phyloP scores from a whole-genome alignment of 2,329 filamentous ascomycete species.

The Raffaelea arxii region DNA sequence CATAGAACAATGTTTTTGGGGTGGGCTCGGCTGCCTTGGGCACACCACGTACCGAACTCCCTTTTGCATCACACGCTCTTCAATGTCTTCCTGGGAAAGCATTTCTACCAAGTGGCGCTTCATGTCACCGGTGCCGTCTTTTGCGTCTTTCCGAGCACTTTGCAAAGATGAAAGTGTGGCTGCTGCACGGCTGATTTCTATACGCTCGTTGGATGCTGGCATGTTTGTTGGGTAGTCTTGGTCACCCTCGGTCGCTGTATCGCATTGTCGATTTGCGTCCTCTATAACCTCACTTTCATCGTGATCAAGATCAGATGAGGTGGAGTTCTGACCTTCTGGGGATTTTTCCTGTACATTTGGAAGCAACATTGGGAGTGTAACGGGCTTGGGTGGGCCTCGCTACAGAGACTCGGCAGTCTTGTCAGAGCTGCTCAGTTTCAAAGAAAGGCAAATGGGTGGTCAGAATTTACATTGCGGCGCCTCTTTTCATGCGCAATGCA shows the following conservation, averaged over 20 bases:
- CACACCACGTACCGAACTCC: no score
- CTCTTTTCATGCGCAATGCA: conserved; percentile 11
- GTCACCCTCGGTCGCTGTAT: background rate
- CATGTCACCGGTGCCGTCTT: conserved; percentile 1
- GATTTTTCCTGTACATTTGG: background rate
- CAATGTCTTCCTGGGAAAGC: conserved; percentile 10
- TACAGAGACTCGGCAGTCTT: no score
- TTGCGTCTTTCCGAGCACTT: background rate
- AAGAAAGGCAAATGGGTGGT: background rate
- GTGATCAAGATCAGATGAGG: no score
- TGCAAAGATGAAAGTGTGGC: conserved; percentile 8
- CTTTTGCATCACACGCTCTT: conserved; percentile 9
- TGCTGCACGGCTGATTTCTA: conserved; percentile 7
- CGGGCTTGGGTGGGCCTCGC: conserved; percentile 6
- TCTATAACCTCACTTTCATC: no score
- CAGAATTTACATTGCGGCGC: conserved; percentile 7
- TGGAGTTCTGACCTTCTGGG: no score
- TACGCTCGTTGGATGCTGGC: background rate
- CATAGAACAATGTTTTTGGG: no score
- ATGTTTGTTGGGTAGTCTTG: background rate
- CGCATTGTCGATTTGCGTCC: no score
- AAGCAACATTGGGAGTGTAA: conserved; percentile 6
- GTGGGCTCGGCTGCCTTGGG: no score
- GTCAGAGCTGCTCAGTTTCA: background rate
- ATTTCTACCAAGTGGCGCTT: conserved; percentile 10